These are phyloP conservation scores for Cylindrotheca fusiformis DNA, from an alignment of 108 stramenopile genomes.

Conservation along the genomic window DNA sequence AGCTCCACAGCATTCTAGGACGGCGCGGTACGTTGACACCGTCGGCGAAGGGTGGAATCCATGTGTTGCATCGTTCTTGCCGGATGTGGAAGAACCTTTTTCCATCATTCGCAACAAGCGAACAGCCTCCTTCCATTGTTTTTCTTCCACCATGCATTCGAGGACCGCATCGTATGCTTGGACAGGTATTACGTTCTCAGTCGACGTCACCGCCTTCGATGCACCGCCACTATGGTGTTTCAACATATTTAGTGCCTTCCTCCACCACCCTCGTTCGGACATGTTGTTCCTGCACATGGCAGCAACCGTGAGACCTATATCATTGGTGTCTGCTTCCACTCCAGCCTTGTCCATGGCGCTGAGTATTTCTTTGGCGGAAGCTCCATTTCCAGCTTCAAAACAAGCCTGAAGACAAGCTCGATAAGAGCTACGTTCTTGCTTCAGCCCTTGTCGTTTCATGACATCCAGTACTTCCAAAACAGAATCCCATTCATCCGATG, in stretches of 20 bases:
- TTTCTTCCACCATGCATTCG: slow-evolving; percentile 24
- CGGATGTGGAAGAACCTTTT: neutral
- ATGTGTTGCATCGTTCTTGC: slow-evolving; percentile 12
- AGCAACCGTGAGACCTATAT: slow-evolving; percentile 25
- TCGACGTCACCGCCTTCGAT: neutral
- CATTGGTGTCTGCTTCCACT: slow-evolving; percentile 18
- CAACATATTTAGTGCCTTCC: slow-evolving; percentile 20
- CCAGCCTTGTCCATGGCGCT: slow-evolving; percentile 34
- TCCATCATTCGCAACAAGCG: slow-evolving; percentile 41
- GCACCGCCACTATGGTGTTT: neutral
- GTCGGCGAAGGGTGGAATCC: slow-evolving; percentile 29
- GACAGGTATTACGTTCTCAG: slow-evolving; percentile 16
- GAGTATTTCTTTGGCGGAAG: slow-evolving; percentile 29
- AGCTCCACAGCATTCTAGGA: slow-evolving; percentile 56
- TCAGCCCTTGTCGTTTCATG: slow-evolving; percentile 26
- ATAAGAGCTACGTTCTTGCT: slow-evolving; percentile 27
- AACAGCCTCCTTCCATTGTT: slow-evolving; percentile 42
- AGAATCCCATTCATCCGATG: slow-evolving; percentile 31
- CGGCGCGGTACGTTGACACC: slow-evolving; percentile 52
- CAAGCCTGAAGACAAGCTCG: slow-evolving; percentile 38
- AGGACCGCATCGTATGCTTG: slow-evolving; percentile 49
- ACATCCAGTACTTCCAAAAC: slow-evolving; percentile 30
- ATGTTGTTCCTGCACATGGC: slow-evolving; percentile 33
- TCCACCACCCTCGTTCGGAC: slow-evolving; percentile 19
- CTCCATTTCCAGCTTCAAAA: slow-evolving; percentile 31